phyloP scores from a whole-genome alignment of 352 stramenopile genomes.

The Thalassiosira gravida region DNA sequence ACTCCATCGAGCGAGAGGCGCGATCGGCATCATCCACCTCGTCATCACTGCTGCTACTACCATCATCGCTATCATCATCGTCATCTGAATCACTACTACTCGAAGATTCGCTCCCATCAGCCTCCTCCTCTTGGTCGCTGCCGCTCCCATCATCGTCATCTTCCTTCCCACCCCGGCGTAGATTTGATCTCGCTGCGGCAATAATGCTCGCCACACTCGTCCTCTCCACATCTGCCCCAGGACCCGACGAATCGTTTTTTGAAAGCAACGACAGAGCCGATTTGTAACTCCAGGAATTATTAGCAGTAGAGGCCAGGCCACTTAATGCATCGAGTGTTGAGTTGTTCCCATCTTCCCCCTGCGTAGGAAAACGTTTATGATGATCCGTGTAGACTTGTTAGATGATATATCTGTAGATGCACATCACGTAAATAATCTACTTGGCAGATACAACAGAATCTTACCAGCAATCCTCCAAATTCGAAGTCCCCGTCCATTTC shows the following conservation, averaged over 20 bases:
- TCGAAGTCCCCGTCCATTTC: slow-evolving; percentile 76
- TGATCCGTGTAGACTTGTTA: no score
- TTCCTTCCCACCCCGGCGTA: slow-evolving; percentile 44
- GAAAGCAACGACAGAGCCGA: slow-evolving; percentile 74
- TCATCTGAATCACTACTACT: slow-evolving; percentile 18
- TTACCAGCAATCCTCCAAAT: slow-evolving; percentile 80
- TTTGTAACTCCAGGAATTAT: slow-evolving; percentile 79
- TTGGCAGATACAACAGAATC: no score
- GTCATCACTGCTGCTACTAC: slow-evolving; percentile 46
- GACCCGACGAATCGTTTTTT: slow-evolving; percentile 53
- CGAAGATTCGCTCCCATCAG: slow-evolving; percentile 27
- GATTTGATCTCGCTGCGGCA: slow-evolving; percentile 70
- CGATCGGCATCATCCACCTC: slow-evolving; percentile 45
- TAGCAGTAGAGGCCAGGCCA: background rate
- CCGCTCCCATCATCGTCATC: slow-evolving; percentile 33
- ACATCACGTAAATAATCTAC: no score
- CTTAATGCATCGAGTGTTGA: slow-evolving; percentile 30
- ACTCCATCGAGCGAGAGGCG: slow-evolving; percentile 50
- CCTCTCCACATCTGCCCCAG: slow-evolving; percentile 41
- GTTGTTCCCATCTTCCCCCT: slow-evolving; percentile 76
- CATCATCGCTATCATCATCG: slow-evolving; percentile 29
- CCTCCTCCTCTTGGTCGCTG: slow-evolving; percentile 1
- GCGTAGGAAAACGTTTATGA: background rate
- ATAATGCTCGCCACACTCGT: slow-evolving; percentile 80
- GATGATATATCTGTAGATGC: no score